phyloP scores from a whole-genome alignment of 2,329 filamentous ascomycete genomes.

The Calonectria honghensis region DNA sequence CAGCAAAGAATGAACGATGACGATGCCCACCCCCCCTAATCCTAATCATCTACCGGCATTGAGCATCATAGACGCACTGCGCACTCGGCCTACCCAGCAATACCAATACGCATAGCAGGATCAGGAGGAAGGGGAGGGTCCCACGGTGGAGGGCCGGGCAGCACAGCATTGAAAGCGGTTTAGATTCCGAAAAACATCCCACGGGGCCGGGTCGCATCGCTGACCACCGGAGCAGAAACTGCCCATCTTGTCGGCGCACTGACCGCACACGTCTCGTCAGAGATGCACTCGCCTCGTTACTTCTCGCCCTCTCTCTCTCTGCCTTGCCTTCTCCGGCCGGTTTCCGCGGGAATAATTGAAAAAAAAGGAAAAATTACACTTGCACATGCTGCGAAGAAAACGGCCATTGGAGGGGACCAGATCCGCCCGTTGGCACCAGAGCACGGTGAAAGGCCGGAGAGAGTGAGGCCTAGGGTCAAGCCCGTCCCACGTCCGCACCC shows the following conservation, averaged over 20 bases:
- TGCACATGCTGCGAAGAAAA: not conserved
- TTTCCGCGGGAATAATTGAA: conserved; percentile 19
- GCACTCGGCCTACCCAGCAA: conserved; percentile 11
- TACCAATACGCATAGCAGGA: conserved; percentile 10
- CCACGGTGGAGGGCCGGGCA: conserved; percentile 12
- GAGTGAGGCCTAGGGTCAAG: not conserved
- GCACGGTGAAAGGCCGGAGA: not conserved
- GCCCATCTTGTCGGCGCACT: conserved; percentile 30
- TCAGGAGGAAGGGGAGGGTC: conserved; percentile 1
- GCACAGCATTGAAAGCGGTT: conserved; percentile 21
- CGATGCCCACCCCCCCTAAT: conserved; percentile 13
- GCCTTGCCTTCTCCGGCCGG: conserved; percentile 3
- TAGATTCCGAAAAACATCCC: conserved; percentile 38
- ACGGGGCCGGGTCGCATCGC: conserved; percentile 28
- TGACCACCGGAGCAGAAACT: conserved; percentile 33
- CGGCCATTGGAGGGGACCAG: not conserved
- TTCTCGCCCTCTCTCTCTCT: not conserved
- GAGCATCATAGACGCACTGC: conserved; percentile 26
- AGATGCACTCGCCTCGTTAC: conserved; percentile 25
- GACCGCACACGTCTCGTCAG: conserved; percentile 19
- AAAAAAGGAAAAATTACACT: not conserved
- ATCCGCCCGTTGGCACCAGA: not conserved
- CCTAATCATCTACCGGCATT: conserved; percentile 34
- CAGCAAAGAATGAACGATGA: conserved; percentile 13
- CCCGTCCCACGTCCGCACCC: not conserved